Evolutionary conservation across 2,329 filamentous ascomycete species (phyloP), one percentile per base, ranked within the genome.

Genomic region (Aspergillus bombycis): DNA sequence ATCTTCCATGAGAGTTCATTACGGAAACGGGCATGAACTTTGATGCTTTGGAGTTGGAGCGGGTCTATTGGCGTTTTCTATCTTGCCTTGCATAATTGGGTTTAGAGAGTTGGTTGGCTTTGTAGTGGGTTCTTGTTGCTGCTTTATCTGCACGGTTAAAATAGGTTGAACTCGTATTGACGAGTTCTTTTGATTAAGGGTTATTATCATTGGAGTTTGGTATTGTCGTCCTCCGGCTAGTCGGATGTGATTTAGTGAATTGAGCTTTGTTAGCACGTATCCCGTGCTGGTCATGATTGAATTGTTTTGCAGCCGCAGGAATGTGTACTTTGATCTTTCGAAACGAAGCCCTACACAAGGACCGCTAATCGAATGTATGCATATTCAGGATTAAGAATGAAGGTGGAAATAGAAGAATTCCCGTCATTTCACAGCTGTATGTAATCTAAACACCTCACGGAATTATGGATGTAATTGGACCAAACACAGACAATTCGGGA

Each of bases 371-470:
- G 46, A 7, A 52, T 52, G 16, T 52, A 52, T 10, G 16, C 7
- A 21, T 32, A 52, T 32, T 9, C 19, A 52, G n/a, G 28, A 32
- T 52, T 19, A 32, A 19, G 48, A 52, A 32, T 32, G 48, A 52
- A 52, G 11, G 9, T 52, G 5, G 48, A 52, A 52, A 19, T 23
- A 52, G 19, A n/a, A 52, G 16, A n/a, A 52, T 16, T 32, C 28
- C 48, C 48, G 48, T 52, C 48, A 32, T 32, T 64, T 63, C 57
- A 62, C 60, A 61, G 46, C 58, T 63, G 57, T 36, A 58, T 50
- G 57, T 67, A 69, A 62, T 65, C 63, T 69, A 68, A 60, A 55
- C 61, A 68, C 63, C 61, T 57, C 66, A 65, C 56, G 57, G n/a
- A 62, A 43, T 57, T 30, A 61, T 61, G 57, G 61, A 66, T 63